These are phyloP conservation scores for Mortierella antarctica DNA, from an alignment of 192 early-diverging fungal species.

Conservation along the genomic window DNA sequence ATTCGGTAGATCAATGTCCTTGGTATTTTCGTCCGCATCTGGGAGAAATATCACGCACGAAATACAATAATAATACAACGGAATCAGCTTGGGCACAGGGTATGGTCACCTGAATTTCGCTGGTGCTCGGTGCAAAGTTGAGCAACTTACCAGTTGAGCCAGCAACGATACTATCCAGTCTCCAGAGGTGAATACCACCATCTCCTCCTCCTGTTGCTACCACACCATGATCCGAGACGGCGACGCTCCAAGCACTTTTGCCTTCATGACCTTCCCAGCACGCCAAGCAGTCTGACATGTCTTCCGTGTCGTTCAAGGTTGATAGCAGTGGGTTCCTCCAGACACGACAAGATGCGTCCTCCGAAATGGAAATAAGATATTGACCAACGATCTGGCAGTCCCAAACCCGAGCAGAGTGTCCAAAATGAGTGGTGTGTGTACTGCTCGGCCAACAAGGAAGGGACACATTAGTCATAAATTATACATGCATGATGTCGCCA, in stretches of 20 bases:
- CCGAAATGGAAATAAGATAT: conserved; percentile 74
- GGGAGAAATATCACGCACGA: background rate
- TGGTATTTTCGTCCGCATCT: conserved; percentile 44
- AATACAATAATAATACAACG: background rate
- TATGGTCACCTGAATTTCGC: conserved; percentile 5
- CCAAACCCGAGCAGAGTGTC: conserved; percentile 87
- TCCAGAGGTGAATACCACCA: conserved; percentile 82
- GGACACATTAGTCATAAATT: background rate
- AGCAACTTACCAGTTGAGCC: conserved; percentile 62
- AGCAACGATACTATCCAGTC: conserved; percentile 60
- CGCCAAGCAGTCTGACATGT: conserved; percentile 63
- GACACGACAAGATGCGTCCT: conserved; percentile 85
- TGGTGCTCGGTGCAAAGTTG: background rate
- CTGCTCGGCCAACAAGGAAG: background rate
- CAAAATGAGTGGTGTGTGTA: conserved; percentile 58
- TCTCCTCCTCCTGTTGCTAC: conserved; percentile 84
- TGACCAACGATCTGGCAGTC: conserved; percentile 70
- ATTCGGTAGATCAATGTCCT: conserved; percentile 39
- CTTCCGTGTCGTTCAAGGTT: conserved; percentile 38
- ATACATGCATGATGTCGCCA: background rate
- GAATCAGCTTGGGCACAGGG: no score
- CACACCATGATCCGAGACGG: conserved; percentile 57
- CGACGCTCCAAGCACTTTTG: conserved; percentile 87
- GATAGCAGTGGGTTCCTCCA: conserved; percentile 67
- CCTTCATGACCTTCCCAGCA: conserved; percentile 84